Evolutionary conservation across 257 asterid species (phyloP), one percentile per base, ranked within the genome.

Genomic region (Schizonepeta tenuifolia): DNA sequence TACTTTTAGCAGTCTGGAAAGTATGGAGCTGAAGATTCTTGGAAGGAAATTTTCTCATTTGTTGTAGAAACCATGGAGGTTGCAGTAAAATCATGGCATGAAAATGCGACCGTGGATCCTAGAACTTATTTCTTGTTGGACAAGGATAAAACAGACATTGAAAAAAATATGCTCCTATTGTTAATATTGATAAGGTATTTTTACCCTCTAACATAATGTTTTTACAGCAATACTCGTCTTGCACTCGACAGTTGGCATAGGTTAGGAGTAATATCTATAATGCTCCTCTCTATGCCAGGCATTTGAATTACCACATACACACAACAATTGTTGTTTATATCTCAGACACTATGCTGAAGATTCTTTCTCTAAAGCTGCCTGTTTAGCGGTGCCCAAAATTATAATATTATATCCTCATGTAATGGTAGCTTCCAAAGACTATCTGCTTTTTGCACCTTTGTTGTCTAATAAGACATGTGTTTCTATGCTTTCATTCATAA

Each of bases 221-320:
- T n/a, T 72, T 78, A 73, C 70, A 69, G 50, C 66, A 46, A 7
- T 53, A 14, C 65, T 75, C 31, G 35, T 69, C 59, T 51, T 17
- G 35, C 26, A 5, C 58, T 71, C 65, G 24, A 47, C 36, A 14
- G 36, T 28, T 75, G 54, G 61, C 20, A 55, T 44, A 10, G 50
- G 60, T 35, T 50, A 31, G 4, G 70, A 20, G 17, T 70, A 69
- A 71, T 77, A 72, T 53, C 49, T 46, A 2, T 26, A 46, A 26
- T 74, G 58, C 49, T 33, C 50, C 65, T 31, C 46, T 72, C 68
- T 54, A 3, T 83, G 75, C 56, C 95, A 95, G 99, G 98, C 98
- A 75, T 95, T 95, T 90, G 99, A 95, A 85, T 88, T 98, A 18
- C 99, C 99, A 11, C 92, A 95, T 47, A 95, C 96, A 4, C 99